Evolutionary conservation across 2,329 filamentous ascomycete species (phyloP).

Genomic region (Whalleya microplaca): DNA sequence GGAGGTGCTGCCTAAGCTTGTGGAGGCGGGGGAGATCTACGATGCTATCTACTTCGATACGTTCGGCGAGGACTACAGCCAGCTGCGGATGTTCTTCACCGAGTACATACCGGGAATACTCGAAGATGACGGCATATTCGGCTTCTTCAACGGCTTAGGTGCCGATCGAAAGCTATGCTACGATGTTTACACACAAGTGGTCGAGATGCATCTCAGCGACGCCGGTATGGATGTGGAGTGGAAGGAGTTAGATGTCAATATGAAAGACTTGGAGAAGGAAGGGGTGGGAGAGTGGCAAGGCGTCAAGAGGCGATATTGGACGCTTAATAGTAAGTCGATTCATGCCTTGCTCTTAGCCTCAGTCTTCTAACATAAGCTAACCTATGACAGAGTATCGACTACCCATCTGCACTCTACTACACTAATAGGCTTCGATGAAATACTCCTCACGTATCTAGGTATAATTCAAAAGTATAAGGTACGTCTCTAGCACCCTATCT

Average conservation of each 20-base stretch:
- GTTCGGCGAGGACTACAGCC: conserved; percentile 90
- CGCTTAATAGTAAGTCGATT: conserved; percentile 65
- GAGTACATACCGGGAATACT: conserved; percentile 84
- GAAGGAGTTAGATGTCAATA: conserved; percentile 76
- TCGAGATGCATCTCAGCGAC: conserved; percentile 87
- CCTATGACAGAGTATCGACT: conserved; percentile 64
- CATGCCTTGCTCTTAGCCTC: conserved; percentile 4
- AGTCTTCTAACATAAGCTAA: conserved; percentile 30
- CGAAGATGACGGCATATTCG: conserved; percentile 72
- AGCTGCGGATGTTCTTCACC: conserved; percentile 83
- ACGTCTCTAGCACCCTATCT: too few species aligned
- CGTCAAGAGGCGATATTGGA: conserved; percentile 88
- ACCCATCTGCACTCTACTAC: conserved; percentile 75
- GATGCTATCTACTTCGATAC: conserved; percentile 98
- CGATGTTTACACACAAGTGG: conserved; percentile 91
- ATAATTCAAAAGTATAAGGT: too few species aligned
- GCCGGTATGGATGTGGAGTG: conserved; percentile 89
- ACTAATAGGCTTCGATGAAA: conserved; percentile 43
- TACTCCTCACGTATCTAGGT: too few species aligned
- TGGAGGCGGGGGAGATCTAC: conserved; percentile 73
- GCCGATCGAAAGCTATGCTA: conserved; percentile 93
- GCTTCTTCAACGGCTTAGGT: conserved; percentile 90
- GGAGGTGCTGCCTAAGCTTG: conserved; percentile 70
- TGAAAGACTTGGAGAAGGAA: conserved; percentile 63
- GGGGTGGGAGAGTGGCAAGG: conserved; percentile 84